A percentile compares a stretch with the other conserved stretches of the same genome.
phyloP scores from a whole-genome alignment of 495 filamentous ascomycete genomes.

The Rhizodiscina lignyota region DNA sequence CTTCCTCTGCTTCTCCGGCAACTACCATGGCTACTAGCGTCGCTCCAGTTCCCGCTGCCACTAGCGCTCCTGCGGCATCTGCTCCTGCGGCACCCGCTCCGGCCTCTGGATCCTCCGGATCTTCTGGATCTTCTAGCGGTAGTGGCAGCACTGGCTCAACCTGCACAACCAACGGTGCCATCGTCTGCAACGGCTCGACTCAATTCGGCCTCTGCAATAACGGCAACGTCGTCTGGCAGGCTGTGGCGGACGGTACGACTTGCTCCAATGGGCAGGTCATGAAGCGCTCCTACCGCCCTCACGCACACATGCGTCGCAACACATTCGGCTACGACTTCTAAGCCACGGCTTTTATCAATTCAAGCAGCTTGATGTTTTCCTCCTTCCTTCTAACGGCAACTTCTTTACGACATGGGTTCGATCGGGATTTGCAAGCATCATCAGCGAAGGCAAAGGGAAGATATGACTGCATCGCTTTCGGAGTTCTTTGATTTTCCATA shows the following conservation, averaged over 20 bases:
- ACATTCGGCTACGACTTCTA: too few relatives aligned
- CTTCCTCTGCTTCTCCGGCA: conserved; percentile 6
- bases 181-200: conserved; percentile 15
- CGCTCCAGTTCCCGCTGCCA: conserved; percentile 1
- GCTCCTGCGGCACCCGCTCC: conserved; percentile 4
- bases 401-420: too few relatives aligned
- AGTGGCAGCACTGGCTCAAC: neutral
- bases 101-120: neutral
- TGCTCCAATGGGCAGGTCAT: conserved; percentile 16
- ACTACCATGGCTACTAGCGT: conserved; percentile 6
- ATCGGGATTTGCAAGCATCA: too few relatives aligned
- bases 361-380: too few relatives aligned
- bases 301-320: too few relatives aligned
- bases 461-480: too few relatives aligned
- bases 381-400: too few relatives aligned
- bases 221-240: conserved; percentile 14
- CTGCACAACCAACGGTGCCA: conserved; percentile 11
- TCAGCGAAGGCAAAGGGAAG: too few relatives aligned
- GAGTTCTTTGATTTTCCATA: too few relatives aligned
- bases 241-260: conserved; percentile 19
- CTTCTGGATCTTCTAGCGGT: neutral
- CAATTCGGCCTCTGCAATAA: conserved; percentile 20
- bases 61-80: neutral
- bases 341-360: too few relatives aligned
- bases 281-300: too few relatives aligned